Percentiles rank a stretch among this genome's conserved stretches.
phyloP scores from a whole-genome alignment of 2,329 filamentous ascomycete genomes.

The Capronia epimyces region DNA sequence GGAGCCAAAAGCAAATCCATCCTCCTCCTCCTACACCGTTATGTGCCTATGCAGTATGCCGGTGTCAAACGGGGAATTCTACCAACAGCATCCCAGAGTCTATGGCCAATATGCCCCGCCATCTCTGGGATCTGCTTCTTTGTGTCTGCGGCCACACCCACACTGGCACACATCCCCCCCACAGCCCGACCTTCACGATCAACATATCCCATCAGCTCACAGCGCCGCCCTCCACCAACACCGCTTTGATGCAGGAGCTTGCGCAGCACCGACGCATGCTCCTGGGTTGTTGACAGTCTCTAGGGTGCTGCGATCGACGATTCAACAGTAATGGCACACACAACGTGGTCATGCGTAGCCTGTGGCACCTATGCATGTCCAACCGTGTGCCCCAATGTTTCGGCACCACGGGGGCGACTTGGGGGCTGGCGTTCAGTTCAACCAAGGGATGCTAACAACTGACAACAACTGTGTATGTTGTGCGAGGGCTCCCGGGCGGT shows the following conservation, averaged over 20 bases:
- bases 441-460: too few species aligned
- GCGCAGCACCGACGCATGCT: constrained; percentile 2
- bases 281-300: not conserved
- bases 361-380: constrained; percentile 3
- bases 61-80: not conserved
- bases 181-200: not conserved
- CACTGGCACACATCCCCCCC: too few species aligned
- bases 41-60: not conserved
- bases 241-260: constrained; percentile 21
- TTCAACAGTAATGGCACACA: not conserved
- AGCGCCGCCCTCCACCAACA: constrained; percentile 5
- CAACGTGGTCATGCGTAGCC: constrained; percentile 13
- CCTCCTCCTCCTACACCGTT: not conserved
- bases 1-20: not conserved
- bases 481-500: too few species aligned
- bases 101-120: constrained; percentile 5
- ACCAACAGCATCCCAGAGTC: not conserved
- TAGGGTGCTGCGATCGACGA: not conserved
- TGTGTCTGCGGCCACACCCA: not conserved
- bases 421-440: too few species aligned
- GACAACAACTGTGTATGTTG: too few species aligned
- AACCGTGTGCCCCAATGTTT: too few species aligned
- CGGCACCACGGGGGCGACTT: too few species aligned
- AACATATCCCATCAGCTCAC: constrained; percentile 8
- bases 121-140: not conserved